Percentiles rank a stretch among this genome's conserved stretches.
phyloP scores from a whole-genome alignment of 176 grass and related monocot genomes.

The Carex myosuroides region DNA sequence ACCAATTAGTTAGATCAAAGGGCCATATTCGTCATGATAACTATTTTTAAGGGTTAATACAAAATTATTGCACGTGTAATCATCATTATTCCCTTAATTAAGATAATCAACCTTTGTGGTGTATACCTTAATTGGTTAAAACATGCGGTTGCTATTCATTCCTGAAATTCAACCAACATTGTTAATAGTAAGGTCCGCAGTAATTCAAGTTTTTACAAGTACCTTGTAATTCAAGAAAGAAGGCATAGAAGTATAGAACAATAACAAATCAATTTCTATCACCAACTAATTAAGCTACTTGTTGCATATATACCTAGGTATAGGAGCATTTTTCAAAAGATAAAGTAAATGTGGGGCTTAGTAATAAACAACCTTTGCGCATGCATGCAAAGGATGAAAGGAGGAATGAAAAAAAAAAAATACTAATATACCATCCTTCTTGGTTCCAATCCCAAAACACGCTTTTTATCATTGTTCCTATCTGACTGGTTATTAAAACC shows the following conservation, averaged over 20 bases:
- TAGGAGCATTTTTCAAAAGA: background rate
- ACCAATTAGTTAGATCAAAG: background rate
- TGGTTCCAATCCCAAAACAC: conserved; percentile 3
- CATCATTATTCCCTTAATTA: conserved; percentile 26
- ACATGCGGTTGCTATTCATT: background rate
- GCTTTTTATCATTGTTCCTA: conserved; percentile 14
- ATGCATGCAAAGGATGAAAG: background rate
- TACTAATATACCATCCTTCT: no score
- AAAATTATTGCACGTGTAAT: conserved; percentile 33
- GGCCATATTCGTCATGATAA: conserved; percentile 15
- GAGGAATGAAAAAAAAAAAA: no score
- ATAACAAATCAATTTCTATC: background rate
- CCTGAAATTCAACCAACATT: background rate
- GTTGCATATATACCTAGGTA: background rate
- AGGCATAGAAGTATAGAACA: background rate
- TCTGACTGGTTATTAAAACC: background rate
- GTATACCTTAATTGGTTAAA: background rate
- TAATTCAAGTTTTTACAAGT: background rate
- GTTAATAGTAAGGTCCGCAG: background rate
- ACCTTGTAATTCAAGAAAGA: background rate
- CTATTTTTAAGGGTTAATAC: conserved; percentile 5
- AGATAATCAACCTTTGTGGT: background rate
- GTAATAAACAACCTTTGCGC: conserved; percentile 8
- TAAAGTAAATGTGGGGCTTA: background rate
- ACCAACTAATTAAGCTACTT: background rate